A percentile compares a stretch with the other conserved stretches of the same genome.
phyloP scores from a whole-genome alignment of 192 early-diverging fungal species.

The Linnemannia zychae region DNA sequence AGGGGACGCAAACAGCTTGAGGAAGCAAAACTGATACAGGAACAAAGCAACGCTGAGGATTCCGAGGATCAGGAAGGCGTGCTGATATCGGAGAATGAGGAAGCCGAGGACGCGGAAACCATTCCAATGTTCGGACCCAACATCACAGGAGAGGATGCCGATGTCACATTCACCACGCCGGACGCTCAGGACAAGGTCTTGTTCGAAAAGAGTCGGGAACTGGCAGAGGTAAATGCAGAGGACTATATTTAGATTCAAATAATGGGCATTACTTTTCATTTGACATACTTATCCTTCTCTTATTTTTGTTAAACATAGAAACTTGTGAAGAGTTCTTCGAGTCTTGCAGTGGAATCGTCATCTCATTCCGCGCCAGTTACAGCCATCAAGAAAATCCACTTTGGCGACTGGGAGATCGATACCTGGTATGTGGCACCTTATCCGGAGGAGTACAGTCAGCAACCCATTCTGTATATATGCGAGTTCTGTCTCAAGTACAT shows the following conservation, averaged over 20 bases:
- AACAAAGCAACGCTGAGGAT: not conserved
- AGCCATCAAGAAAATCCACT: slow-evolving; percentile 79
- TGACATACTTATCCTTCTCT: not conserved
- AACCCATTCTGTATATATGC: slow-evolving; percentile 87
- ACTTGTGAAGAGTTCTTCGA: slow-evolving; percentile 5
- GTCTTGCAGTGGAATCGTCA: slow-evolving; percentile 22
- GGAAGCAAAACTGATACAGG: not conserved
- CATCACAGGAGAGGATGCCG: slow-evolving; percentile 65
- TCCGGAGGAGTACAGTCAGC: slow-evolving; percentile 94
- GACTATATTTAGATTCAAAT: not conserved
- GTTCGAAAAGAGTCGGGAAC: slow-evolving; percentile 66
- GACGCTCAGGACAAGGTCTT: slow-evolving; percentile 60
- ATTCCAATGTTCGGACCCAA: slow-evolving; percentile 59
- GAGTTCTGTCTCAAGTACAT: slow-evolving; percentile 99
- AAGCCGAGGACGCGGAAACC: slow-evolving; percentile 32
- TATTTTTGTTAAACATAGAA: not conserved
- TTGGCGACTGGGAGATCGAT: slow-evolving; percentile 88
- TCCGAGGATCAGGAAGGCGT: not conserved
- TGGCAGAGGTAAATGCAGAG: slow-evolving; percentile 52
- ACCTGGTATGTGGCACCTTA: slow-evolving; percentile 98
- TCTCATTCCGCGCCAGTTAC: slow-evolving; percentile 40
- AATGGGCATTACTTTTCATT: too few species aligned
- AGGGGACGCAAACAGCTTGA: slow-evolving; percentile 23
- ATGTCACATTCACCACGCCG: slow-evolving; percentile 67
- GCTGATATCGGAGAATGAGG: slow-evolving; percentile 18